Evolutionary conservation across 805 yeast genomes (phyloP), one percentile per base, ranked within the genome.

Genomic region (Yarrowia hollandica): DNA sequence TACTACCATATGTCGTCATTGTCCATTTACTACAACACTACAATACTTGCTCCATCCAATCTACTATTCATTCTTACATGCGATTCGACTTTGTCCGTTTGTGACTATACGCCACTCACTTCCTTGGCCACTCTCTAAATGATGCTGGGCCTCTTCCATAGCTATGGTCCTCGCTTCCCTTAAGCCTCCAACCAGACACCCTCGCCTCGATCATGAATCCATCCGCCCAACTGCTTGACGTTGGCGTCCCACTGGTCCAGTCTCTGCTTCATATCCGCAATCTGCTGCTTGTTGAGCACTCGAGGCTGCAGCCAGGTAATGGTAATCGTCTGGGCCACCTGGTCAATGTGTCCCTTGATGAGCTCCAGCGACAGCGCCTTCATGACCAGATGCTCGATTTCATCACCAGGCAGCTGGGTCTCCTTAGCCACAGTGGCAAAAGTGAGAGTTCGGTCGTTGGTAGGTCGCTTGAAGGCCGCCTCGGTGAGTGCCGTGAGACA

Each of bases 241-340:
- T 84, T 84, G 59, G 72, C 71, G 65, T 87, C 85, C 99, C 99
- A 94, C 55, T 77, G 78, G 23, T 77, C 77, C 68, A 94, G 79
- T 66, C 88, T 86, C 56, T 79, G 77, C 64, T 83, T 83, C 87
- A 94, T 89, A 41, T 79, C 78, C 60, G 78, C 80, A 61, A 92
- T 86, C 77, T 94, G 99, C 41, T 81, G 82, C 63, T 77, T 78
- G 68, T 89, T 89, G 79, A 94, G 85, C 59, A 90, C 88, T 68
- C 98, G 81, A 61, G 99, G 98, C 77, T 94, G 98, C 62, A 92
- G 85, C 99, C 99, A 94, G 23, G 87, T 83, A 48, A 94, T 84
- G 30, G 86, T 83, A 60, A 94, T 87, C 12, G 85, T 75, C 71
- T 85, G 82, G 52, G 82, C 81, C 39, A 90, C 88, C 75, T 94